Conservation (phyloP, 2,329 filamentous ascomycete species). For the Escovopsis sp. region DNA sequence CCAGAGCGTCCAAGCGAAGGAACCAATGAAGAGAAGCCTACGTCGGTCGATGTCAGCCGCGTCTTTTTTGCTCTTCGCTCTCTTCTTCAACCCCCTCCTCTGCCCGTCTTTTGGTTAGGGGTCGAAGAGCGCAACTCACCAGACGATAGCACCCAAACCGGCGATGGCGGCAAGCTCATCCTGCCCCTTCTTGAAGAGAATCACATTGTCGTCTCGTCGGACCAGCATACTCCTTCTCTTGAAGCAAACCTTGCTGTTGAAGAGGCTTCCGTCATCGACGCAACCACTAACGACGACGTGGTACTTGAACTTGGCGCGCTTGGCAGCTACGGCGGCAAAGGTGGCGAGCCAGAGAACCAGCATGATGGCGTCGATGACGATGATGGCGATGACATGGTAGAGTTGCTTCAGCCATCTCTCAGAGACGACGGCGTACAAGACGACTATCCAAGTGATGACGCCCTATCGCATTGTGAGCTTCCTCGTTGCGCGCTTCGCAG, state of each 20-base stretch:
- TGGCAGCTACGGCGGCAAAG: slow-evolving; percentile 25
- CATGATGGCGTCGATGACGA: slow-evolving; percentile 29
- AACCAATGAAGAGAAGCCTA: slow-evolving; percentile 25
- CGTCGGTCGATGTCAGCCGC: background rate
- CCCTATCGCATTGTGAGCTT: slow-evolving; percentile 14
- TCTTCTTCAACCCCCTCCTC: background rate
- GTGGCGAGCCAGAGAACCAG: slow-evolving; percentile 32
- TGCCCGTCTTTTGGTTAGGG: background rate
- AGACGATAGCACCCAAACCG: slow-evolving; percentile 28
- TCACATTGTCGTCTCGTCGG: slow-evolving; percentile 14
- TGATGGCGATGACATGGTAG: slow-evolving; percentile 31
- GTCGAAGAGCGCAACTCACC: slow-evolving; percentile 15
- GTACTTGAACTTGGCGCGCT: slow-evolving; percentile 22
- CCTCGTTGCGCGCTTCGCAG: slow-evolving; percentile 4
- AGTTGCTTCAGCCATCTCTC: slow-evolving; percentile 22
- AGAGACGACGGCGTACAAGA: slow-evolving; percentile 26
- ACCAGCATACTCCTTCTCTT: slow-evolving; percentile 13
- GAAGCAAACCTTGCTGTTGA: slow-evolving; percentile 24
- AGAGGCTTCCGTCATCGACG: slow-evolving; percentile 23
- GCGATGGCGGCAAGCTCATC: slow-evolving; percentile 25
- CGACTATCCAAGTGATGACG: slow-evolving; percentile 30
- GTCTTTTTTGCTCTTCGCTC: background rate
- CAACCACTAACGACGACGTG: slow-evolving; percentile 16
- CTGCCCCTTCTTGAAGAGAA: slow-evolving; percentile 22
- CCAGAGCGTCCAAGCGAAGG: slow-evolving; percentile 22